Evolutionary conservation across 2,329 filamentous ascomycete genomes (phyloP).

Genomic region (Exophiala phaeomuriformis): DNA sequence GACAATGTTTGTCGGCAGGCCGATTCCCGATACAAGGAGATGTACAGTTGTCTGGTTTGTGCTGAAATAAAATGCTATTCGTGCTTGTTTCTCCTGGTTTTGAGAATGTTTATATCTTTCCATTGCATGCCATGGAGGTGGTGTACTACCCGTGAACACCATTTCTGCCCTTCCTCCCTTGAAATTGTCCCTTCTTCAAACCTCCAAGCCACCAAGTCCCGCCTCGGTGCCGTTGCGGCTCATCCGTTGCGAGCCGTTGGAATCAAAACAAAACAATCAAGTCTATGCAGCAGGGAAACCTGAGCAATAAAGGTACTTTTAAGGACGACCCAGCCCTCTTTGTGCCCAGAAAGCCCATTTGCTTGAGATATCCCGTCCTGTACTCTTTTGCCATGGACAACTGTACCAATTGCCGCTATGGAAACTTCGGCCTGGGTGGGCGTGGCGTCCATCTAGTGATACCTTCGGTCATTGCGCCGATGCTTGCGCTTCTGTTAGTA

Average conservation of each 20-base stretch:
- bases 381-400: neutral
- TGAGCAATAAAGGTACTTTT: no score
- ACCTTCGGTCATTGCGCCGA: slow-evolving; percentile 26
- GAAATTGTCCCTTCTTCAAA: neutral
- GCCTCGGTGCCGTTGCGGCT: slow-evolving; percentile 5
- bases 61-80: no score
- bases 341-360: neutral
- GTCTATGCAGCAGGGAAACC: neutral
- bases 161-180: no score
- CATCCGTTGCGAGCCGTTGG: slow-evolving; percentile 6
- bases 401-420: slow-evolving; percentile 1
- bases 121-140: no score
- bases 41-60: no score
- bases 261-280: neutral
- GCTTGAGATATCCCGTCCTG: neutral
- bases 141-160: no score
- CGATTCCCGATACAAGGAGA: neutral
- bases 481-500: slow-evolving; percentile 26
- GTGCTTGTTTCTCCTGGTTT: no score
- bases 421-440: slow-evolving; percentile 18
- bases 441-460: slow-evolving; percentile 25
- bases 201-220: neutral
- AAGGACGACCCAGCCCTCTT: neutral
- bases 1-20: neutral
- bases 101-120: no score